Base-by-base conservation (phyloP, 805 yeast genomes). In the Sugiyamaella boreocaroliniensis region DNA sequence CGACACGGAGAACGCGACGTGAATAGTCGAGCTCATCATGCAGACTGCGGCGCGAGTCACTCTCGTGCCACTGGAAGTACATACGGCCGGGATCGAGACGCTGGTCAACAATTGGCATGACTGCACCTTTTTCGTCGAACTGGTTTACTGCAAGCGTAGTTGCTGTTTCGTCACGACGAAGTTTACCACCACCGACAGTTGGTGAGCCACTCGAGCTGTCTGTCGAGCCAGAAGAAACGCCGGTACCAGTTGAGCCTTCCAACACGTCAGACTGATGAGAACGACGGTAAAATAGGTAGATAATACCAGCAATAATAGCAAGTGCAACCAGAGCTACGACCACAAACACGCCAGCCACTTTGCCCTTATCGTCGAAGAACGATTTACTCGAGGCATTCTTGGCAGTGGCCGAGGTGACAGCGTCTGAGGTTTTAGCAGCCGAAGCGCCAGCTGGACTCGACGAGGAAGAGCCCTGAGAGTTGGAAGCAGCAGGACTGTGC, bases 301-400 rank as follows among this genome's bases (percentile, higher is more conserved):
- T 10, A n/a, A 83, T 55, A 0, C 73, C 69, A 0, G 69, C 59
- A 1, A 83, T 47, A 0, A 82, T 47, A 1, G 74, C 74, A 0
- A 79, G 60, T 0, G 70, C 77, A 0, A 83, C 82, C 1, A 88
- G 60, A 1, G 90, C 96, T 15, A 88, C 93, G 0, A 79, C 89
- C 1, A 85, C 80, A 68, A 88, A 88, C 0, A 89, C 85, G 2
- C 95, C 96, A 0, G 90, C 95, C 1, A 88, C 93, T 64, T 84
- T 85, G 0, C 92, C 95, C 45, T 79, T 79, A 46, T 80, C 71
- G 53, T 76, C 74, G 75, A 85, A 88, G 63, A 84, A 88, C 2
- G 82, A 71, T 16, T 61, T 62, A 9, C 61, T 61, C 41, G 32
- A 56, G 47, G 22, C 12, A 9, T 53, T 43, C 8, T 55, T 45